Percentiles rank a stretch among this genome's conserved stretches.
Evolutionary conservation across 1,139 yeast species (phyloP).

Genomic region (Candida smagusa): DNA sequence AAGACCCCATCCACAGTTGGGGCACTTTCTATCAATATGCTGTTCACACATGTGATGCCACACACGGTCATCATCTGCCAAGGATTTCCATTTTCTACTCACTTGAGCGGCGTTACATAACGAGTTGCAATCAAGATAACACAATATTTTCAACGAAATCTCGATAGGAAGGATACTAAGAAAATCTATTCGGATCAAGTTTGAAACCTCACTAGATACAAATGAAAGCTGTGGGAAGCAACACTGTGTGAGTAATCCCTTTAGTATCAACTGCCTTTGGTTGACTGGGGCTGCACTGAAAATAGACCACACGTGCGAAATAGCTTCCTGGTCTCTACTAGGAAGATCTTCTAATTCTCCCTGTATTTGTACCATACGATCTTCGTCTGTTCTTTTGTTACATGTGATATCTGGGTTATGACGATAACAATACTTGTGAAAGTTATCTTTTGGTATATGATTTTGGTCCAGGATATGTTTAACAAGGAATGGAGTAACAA

Average conservation of each 20-base stretch:
- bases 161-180: conserved; percentile 83
- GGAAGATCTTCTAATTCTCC: conserved; percentile 56
- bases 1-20: conserved; percentile 98
- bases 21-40: conserved; percentile 94
- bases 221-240: conserved; percentile 92
- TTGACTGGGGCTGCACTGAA: conserved; percentile 68
- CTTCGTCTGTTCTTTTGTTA: conserved; percentile 67
- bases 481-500: conserved; percentile 44
- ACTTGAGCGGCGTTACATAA: conserved; percentile 94
- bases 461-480: conserved; percentile 45
- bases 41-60: conserved; percentile 99
- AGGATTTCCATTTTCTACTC: conserved; percentile 73
- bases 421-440: conserved; percentile 75
- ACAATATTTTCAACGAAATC: conserved; percentile 75
- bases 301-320: conserved; percentile 74
- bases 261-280: conserved; percentile 71
- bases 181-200: conserved; percentile 83
- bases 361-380: conserved; percentile 62
- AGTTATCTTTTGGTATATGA: conserved; percentile 46
- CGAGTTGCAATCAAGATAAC: conserved; percentile 87
- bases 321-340: conserved; percentile 63
- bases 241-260: conserved; percentile 84
- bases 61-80: conserved; percentile 94
- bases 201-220: conserved; percentile 74
- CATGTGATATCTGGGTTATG: conserved; percentile 84